Conservation (phyloP, 2,329 filamentous ascomycete species). For the Calycina herbarum region DNA sequence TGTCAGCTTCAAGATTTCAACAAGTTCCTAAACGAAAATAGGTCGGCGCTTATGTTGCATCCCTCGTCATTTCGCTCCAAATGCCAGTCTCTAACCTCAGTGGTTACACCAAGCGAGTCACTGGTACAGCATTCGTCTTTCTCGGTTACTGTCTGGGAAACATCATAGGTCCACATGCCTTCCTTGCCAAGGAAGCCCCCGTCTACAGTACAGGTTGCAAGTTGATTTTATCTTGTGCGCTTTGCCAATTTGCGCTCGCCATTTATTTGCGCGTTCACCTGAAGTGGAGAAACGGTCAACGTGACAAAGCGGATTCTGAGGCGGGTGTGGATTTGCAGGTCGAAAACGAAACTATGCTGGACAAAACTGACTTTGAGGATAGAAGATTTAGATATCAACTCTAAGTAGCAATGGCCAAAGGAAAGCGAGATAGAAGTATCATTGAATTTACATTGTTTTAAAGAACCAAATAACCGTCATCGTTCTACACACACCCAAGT, state of each 20-base stretch:
- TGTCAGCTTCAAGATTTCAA: background rate
- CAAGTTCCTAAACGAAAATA: background rate
- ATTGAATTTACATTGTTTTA: too few relatives aligned
- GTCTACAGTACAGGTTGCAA: conserved; percentile 53
- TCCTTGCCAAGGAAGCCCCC: conserved; percentile 35
- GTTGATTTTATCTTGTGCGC: conserved; percentile 48
- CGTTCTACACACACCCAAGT: too few relatives aligned
- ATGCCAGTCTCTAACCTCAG: conserved; percentile 46
- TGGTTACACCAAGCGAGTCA: conserved; percentile 49
- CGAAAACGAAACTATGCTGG: conserved; percentile 14
- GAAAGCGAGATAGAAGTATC: too few relatives aligned
- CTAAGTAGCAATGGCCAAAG: background rate
- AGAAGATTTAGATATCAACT: background rate
- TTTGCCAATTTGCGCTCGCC: conserved; percentile 43
- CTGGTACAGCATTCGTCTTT: conserved; percentile 45
- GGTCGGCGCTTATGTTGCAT: conserved; percentile 48
- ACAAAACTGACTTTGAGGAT: conserved; percentile 11
- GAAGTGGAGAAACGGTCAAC: conserved; percentile 29
- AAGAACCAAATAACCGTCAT: too few relatives aligned
- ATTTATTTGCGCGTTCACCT: conserved; percentile 40
- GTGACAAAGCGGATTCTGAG: conserved; percentile 34
- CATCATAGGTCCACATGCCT: conserved; percentile 53
- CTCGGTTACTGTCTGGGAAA: conserved; percentile 22
- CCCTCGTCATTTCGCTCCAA: conserved; percentile 54
- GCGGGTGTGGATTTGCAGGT: conserved; percentile 7